A percentile compares a stretch with the other conserved stretches of the same genome.
Conservation (phyloP, 1,284 basidiomycete genomes). For the Ceraceosorus guamensis region DNA sequence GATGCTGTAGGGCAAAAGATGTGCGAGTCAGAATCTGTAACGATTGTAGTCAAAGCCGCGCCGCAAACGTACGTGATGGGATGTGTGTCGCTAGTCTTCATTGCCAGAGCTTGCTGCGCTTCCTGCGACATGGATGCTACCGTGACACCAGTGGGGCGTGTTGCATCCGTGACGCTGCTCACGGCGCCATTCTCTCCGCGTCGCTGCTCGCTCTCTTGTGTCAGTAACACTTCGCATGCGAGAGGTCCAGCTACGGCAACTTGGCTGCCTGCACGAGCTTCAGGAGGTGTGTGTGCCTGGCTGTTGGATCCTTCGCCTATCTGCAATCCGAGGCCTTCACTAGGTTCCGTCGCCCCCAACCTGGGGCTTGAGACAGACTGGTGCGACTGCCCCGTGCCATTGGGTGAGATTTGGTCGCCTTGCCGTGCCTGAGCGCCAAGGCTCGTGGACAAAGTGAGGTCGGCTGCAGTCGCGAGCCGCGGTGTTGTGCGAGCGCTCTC, state of each 20-base stretch:
- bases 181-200: slow-evolving; percentile 17
- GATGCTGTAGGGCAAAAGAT: slow-evolving; percentile 12
- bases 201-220: slow-evolving; percentile 23
- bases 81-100: slow-evolving; percentile 44
- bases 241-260: slow-evolving; percentile 24
- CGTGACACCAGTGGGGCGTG: slow-evolving; percentile 4
- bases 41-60: neutral
- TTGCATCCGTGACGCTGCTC: neutral
- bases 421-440: too few species aligned
- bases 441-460: too few species aligned
- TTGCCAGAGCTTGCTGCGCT: slow-evolving; percentile 15
- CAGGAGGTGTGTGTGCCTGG: neutral
- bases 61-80: slow-evolving; percentile 26
- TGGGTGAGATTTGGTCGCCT: too few species aligned
- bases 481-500: neutral
- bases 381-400: too few species aligned
- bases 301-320: too few species aligned
- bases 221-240: slow-evolving; percentile 19
- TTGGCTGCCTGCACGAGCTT: slow-evolving; percentile 14
- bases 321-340: too few species aligned
- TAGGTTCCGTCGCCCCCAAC: too few species aligned
- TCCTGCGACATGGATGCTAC: slow-evolving; percentile 9
- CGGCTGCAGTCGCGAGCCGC: neutral
- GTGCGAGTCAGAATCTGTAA: neutral
- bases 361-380: too few species aligned